phyloP scores from a whole-genome alignment of 2,329 filamentous ascomycete species.

The Talaromyces sp. region DNA sequence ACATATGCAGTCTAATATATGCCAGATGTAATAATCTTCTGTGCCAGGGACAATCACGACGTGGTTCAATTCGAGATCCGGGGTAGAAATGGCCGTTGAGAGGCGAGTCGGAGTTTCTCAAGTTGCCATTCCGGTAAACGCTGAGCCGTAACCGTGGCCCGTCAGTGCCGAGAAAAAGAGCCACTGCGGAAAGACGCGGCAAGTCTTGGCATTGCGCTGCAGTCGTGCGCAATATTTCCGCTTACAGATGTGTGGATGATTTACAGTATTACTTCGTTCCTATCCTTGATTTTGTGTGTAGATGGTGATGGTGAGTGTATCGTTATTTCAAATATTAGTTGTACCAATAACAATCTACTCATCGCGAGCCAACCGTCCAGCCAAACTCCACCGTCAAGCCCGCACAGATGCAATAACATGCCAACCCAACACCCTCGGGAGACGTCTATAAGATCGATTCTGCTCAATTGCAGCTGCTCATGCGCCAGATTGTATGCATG shows the following conservation, averaged over 20 bases:
- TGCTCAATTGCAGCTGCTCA: not conserved
- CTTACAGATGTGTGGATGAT: not conserved
- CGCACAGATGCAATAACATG: conserved; percentile 2
- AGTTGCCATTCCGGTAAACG: conserved; percentile 6
- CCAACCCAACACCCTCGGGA: not conserved
- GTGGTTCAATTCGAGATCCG: not conserved
- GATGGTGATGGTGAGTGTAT: not conserved
- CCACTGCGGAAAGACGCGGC: conserved; percentile 15
- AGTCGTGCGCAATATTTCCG: conserved; percentile 8
- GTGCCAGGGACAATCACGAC: not conserved
- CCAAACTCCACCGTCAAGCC: not conserved
- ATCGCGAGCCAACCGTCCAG: not conserved
- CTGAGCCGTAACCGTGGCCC: not conserved
- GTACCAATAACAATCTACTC: not conserved
- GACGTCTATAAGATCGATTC: conserved; percentile 9
- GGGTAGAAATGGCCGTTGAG: not conserved
- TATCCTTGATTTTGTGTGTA: not conserved
- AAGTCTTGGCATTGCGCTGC: conserved; percentile 3
- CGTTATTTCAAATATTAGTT: not conserved
- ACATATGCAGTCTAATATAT: not conserved
- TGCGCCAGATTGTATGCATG: conserved; percentile 4
- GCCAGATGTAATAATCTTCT: not conserved
- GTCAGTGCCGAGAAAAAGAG: not conserved
- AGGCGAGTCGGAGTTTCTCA: not conserved
- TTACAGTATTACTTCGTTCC: not conserved